Base-by-base conservation (phyloP, 2,329 filamentous ascomycete genomes). In the Neurospora sp. region DNA sequence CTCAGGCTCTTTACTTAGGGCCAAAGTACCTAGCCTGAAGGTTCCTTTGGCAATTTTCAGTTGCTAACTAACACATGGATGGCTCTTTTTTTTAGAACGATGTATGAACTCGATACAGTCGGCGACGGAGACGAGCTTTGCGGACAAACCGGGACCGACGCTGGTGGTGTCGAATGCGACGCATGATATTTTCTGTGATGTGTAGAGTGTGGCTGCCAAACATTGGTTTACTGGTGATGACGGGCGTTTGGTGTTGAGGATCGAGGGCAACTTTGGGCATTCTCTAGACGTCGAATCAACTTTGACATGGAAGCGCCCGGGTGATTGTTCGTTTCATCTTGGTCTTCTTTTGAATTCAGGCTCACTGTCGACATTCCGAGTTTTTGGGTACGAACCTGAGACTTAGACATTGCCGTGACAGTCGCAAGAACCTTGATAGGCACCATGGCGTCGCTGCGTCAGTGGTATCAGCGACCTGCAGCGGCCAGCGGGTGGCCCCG, bases 131-230 rank as follows among this genome's bases (percentile, higher is more conserved):
- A 77, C 77, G n/a, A 75, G 75, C 17, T 79, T 76, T 43, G 70
- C 74, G 5, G 73, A 74, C 15, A 70, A 72, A 36, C 52, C 73
- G 36, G 37, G 67, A 28, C 69, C 73, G 33, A 72, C 73, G 38
- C 74, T 83, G 46, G 78, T 80, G 39, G 81, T 79, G 69, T 79
- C 81, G 8, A 80, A 81, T 68, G 79, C 78, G 38, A 76, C 84
- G 28, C 83, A 83, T 71, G 81, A 84, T 69, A 81, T 82, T 71
- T 84, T 84, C 71, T 85, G 83, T 74, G 82, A 84, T 40, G 65
- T 79, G 67, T 81, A 73, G 78, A 10, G 11, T 46, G 17, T 28
- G 8, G 19, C 28, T 23, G 5, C 4, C 11, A 38, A 38, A n/a
- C 15, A 23, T 62, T 68, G 15, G 69, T 37, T 43, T 40, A 12